Base-by-base conservation (phyloP, 2,329 filamentous ascomycete species). In the Xylariaceae sp. region DNA sequence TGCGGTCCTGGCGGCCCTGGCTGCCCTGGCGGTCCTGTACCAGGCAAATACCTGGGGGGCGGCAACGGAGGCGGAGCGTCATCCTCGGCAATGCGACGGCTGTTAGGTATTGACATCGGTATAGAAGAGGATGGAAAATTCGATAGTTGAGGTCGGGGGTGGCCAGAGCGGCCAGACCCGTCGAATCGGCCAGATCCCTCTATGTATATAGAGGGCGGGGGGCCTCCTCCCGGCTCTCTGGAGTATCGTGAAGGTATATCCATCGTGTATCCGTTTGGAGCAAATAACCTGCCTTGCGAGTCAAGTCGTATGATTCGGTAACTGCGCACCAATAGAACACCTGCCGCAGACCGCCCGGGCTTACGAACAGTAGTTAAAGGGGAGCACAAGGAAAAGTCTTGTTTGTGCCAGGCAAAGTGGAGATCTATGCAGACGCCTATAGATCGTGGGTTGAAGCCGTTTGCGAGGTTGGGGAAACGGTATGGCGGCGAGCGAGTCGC, bases 61-160 rank as follows among this genome's bases (percentile, higher is more conserved):
- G 70, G 70, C 42, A 72, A 57, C 10, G 71, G 70, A 32, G 71
- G 71, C 21, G 71, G 70, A 13, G 64, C 68, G 49, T 65, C 62
- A 53, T 71, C 65, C 48, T 69, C 63, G n/a, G 65, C 63, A 10
- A 61, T 61, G 46, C 66, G 63, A 41, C 60, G 64, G 16, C 55
- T 58, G 47, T 66, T 69, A 18, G 66, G 67, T 61, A 73, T 72
- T 21, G 68, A 65, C 69, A 72, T 70, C 2, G 71, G 70, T 34
- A 67, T 66, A 9, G 71, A 71, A 34, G 66, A n/a, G n/a, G n/a
- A 62, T 15, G 69, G 67, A 55, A 66, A 66, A 49, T 57, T 61
- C n/a, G 67, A 65, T 3, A 49, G 36, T 29, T 57, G 65, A 41
- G 60, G 54, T 44, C 55, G 63, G 21, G 62, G 51, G 37, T 62